Conservation (phyloP, 2,329 filamentous ascomycete species). For the Colletotrichum tabaci region DNA sequence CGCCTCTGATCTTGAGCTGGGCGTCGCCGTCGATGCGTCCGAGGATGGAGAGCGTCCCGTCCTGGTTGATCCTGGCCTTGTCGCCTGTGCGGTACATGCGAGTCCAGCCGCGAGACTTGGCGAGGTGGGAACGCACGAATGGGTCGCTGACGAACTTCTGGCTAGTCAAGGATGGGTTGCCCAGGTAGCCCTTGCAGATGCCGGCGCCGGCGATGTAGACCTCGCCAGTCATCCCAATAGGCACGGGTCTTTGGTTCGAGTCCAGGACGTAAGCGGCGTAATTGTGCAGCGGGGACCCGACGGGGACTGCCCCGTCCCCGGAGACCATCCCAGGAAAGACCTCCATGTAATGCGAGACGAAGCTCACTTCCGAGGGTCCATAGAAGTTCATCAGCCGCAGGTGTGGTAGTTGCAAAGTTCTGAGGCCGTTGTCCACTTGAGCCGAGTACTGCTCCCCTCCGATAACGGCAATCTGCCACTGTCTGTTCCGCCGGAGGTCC, state of each 20-base stretch:
- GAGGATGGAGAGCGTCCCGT: slow-evolving; percentile 53
- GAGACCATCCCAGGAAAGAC: background rate
- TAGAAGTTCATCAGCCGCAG: slow-evolving; percentile 47
- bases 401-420: slow-evolving; percentile 26
- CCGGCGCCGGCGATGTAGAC: slow-evolving; percentile 51
- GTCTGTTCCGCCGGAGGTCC: slow-evolving; percentile 24
- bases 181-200: slow-evolving; percentile 54
- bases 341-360: slow-evolving; percentile 42
- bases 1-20: slow-evolving; percentile 61
- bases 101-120: slow-evolving; percentile 40
- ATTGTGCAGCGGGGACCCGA: slow-evolving; percentile 48
- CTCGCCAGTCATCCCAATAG: slow-evolving; percentile 54
- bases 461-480: slow-evolving; percentile 43
- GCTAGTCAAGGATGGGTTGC: slow-evolving; percentile 43
- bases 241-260: slow-evolving; percentile 51
- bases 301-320: slow-evolving; percentile 38
- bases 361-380: slow-evolving; percentile 50
- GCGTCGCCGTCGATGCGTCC: slow-evolving; percentile 59
- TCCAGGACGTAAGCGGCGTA: slow-evolving; percentile 60
- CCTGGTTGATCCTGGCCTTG: slow-evolving; percentile 50
- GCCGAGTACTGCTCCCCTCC: slow-evolving; percentile 43
- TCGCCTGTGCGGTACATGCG: slow-evolving; percentile 59
- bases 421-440: slow-evolving; percentile 36
- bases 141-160: slow-evolving; percentile 42
- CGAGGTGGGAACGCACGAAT: slow-evolving; percentile 4